phyloP scores from a whole-genome alignment of 352 stramenopile genomes.

The Phytophthora colocasiae region DNA sequence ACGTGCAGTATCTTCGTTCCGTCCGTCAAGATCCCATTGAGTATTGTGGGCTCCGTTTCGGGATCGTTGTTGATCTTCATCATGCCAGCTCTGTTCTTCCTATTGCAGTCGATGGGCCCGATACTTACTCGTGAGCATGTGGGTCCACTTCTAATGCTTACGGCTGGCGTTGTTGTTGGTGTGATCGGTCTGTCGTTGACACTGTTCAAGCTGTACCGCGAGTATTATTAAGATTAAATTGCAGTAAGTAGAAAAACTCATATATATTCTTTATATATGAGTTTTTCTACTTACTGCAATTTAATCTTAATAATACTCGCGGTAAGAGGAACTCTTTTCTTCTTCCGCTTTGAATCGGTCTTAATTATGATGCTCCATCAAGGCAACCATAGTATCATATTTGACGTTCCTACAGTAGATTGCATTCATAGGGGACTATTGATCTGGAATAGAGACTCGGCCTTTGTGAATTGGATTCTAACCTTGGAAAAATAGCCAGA shows the following conservation, averaged over 20 bases:
- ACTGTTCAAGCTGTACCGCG: conserved; percentile 50
- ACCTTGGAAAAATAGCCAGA: no score
- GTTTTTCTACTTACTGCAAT: no score
- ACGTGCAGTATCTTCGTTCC: conserved; percentile 79
- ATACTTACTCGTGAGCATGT: conserved; percentile 49
- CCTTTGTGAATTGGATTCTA: no score
- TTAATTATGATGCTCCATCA: no score
- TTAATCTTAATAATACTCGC: no score
- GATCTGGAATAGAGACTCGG: no score
- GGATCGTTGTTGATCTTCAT: conserved; percentile 87
- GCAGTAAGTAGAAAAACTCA: conserved; percentile 19
- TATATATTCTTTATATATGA: no score
- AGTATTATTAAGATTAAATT: conserved; percentile 42
- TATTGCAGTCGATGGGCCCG: conserved; percentile 58
- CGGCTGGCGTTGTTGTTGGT: conserved; percentile 51
- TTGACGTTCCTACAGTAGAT: no score
- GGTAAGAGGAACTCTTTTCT: no score
- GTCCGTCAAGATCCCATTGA: conserved; percentile 79
- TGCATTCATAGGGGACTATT: no score
- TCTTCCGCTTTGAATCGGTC: no score
- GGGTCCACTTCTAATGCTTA: conserved; percentile 71
- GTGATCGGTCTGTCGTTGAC: conserved; percentile 49
- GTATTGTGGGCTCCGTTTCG: conserved; percentile 78
- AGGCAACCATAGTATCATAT: no score
- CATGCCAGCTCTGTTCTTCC: conserved; percentile 81